phyloP scores from a whole-genome alignment of 2,329 filamentous ascomycete genomes.

The Fusarium veterinarium region DNA sequence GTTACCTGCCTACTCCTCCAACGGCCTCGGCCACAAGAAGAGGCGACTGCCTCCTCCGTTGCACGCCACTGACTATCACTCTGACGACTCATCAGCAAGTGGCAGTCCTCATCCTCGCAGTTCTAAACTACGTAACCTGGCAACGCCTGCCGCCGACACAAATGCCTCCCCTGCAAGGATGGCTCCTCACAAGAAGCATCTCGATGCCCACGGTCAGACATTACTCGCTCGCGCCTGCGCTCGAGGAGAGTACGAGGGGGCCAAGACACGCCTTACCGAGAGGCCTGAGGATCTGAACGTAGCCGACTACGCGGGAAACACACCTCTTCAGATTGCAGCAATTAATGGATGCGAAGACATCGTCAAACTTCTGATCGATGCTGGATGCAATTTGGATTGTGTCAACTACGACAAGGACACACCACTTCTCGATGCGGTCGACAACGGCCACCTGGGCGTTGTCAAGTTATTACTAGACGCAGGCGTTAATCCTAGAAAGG shows the following conservation, averaged over 20 bases:
- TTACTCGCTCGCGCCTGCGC: conserved; percentile 90
- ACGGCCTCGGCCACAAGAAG: conserved; percentile 70
- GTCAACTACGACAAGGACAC: conserved; percentile 88
- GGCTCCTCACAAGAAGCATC: conserved; percentile 81
- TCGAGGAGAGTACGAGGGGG: conserved; percentile 82
- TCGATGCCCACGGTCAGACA: conserved; percentile 93
- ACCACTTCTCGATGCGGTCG: conserved; percentile 93
- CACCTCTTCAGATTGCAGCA: conserved; percentile 91
- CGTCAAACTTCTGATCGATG: conserved; percentile 85
- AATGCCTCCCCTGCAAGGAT: conserved; percentile 76
- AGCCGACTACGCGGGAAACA: conserved; percentile 95
- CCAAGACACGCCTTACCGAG: conserved; percentile 79
- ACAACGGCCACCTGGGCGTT: conserved; percentile 92
- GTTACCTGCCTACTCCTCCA: conserved; percentile 64
- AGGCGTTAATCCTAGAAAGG: conserved; percentile 90
- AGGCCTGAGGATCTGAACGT: conserved; percentile 89
- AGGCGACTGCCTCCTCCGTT: conserved; percentile 71
- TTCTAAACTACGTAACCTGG: conserved; percentile 67
- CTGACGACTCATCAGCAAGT: conserved; percentile 73
- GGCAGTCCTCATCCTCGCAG: conserved; percentile 69
- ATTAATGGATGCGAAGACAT: conserved; percentile 88
- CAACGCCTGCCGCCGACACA: conserved; percentile 68
- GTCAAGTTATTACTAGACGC: conserved; percentile 85
- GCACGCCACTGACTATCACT: conserved; percentile 72
- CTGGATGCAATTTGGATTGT: conserved; percentile 86